Evolutionary conservation across 73 alveolate species (phyloP).

Genomic region (Durusdinium trenchii): DNA sequence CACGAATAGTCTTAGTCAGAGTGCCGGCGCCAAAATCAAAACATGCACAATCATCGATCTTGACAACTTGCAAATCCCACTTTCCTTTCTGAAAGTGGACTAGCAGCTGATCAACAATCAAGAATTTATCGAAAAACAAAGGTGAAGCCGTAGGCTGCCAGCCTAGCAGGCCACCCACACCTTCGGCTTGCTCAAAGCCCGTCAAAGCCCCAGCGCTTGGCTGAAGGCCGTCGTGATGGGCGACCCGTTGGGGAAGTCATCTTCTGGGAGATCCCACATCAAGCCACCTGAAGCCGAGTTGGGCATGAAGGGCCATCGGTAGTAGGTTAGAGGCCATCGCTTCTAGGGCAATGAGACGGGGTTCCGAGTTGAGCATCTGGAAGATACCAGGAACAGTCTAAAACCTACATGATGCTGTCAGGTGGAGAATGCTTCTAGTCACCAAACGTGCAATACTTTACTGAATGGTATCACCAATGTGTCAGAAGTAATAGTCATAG

Average conservation of each 20-base stretch:
- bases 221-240: background rate
- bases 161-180: background rate
- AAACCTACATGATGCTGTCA: too few species aligned
- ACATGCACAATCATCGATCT: background rate
- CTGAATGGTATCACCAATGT: too few species aligned
- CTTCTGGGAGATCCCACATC: slow-evolving; percentile 14
- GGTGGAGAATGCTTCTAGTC: too few species aligned
- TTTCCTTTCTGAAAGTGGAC: background rate
- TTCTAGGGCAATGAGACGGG: background rate
- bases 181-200: background rate
- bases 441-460: too few species aligned
- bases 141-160: background rate
- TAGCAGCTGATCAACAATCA: background rate
- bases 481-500: too few species aligned
- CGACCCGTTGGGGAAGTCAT: slow-evolving; percentile 5
- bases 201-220: background rate
- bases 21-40: too few species aligned
- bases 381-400: background rate
- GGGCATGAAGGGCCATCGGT: background rate
- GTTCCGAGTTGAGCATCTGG: background rate
- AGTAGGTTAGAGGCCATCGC: background rate
- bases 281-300: background rate
- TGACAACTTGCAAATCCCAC: background rate
- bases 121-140: background rate
- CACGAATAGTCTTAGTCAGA: background rate